Evolutionary conservation across 2,329 filamentous ascomycete species (phyloP), one percentile per base, ranked within the genome.

Genomic region (Pseudocercospora cruenta): DNA sequence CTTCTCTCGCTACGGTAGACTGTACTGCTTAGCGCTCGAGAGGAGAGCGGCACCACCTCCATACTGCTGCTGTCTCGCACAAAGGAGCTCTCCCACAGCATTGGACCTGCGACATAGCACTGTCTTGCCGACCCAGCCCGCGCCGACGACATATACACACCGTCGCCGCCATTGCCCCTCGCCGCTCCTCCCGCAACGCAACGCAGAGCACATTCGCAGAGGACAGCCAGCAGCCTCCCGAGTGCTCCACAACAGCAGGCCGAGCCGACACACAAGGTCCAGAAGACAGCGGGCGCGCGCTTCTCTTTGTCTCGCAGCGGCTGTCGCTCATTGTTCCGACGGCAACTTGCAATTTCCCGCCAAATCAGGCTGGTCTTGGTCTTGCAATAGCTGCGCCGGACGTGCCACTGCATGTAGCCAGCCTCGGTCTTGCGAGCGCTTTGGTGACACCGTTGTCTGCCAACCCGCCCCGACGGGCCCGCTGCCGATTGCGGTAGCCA

Each of bases 321-420:
- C 63, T 58, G 55, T 63, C 65, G 64, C 60, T 69, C 70, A 72
- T 73, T 73, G 70, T 73, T 63, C 63, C 60, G 51, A 33, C 58
- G 39, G 47, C 47, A 39, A 36, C 58, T 65, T 69, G 67, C 69
- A 72, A 70, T 70, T 59, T 72, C 65, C 63, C 66, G 65, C 62
- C 65, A 51, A 51, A 67, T 67, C 61, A 58, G 55, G 63, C 55
- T 62, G 45, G 63, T 66, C 58, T 53, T 65, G 63, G 64, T 65
- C 61, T 67, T 39, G 70, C 65, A 66, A 64, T 61, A 62, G 57
- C 58, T 63, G 60, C 60, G 47, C 60, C 66, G 57, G 60, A 58
- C 55, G 45, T 62, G 64, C 61, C 65, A 65, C 70, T 66, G 68
- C 62, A 67, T 68, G 63, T 65, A 67, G 63, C 49, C 58, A 43